Evolutionary conservation across 805 yeast species (phyloP).

Genomic region (Pichia rugopelliculosa): DNA sequence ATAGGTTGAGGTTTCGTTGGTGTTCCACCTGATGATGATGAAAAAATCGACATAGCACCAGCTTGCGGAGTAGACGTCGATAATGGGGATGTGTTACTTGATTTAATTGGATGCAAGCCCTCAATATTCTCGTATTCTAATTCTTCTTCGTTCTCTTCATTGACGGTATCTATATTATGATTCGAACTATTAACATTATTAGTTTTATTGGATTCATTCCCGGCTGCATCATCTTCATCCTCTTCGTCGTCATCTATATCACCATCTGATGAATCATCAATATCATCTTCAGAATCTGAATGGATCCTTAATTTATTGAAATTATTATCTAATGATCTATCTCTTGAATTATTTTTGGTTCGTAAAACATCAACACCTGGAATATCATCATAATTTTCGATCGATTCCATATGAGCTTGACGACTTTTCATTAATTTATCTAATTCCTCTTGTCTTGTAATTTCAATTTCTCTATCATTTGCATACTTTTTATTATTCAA

Average conservation of each 20-base stretch:
- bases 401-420: conserved; percentile 9
- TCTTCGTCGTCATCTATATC: conserved; percentile 14
- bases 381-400: conserved; percentile 2
- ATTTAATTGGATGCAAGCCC: conserved; percentile 10
- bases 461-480: conserved; percentile 8
- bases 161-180: not conserved
- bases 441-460: conserved; percentile 11
- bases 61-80: not conserved
- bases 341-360: not conserved
- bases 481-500: conserved; percentile 7
- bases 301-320: conserved; percentile 5
- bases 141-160: conserved; percentile 14
- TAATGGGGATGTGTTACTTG: not conserved
- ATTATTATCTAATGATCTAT: not conserved
- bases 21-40: conserved; percentile 23
- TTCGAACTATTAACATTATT: not conserved
- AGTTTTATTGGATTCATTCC: not conserved
- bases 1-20: conserved; percentile 47
- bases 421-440: conserved; percentile 9
- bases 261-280: conserved; percentile 15
- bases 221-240: conserved; percentile 22
- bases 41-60: conserved; percentile 17
- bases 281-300: conserved; percentile 32
- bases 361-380: not conserved
- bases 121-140: conserved; percentile 11